These are phyloP conservation scores for Adansonia digitata DNA, from an alignment of 345 rosid genomes.

Conservation along the genomic window DNA sequence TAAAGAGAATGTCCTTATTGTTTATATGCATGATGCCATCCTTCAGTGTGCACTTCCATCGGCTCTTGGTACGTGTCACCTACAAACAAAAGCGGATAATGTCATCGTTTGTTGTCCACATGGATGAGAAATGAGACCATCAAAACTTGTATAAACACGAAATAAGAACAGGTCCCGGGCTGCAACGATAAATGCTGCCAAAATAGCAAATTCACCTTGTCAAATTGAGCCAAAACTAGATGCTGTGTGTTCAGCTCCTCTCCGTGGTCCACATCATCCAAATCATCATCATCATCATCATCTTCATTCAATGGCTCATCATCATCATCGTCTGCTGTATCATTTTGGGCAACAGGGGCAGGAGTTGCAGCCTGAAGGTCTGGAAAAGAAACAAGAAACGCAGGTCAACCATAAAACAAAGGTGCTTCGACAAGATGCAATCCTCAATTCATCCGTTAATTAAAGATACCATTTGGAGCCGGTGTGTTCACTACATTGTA, in stretches of 20 bases:
- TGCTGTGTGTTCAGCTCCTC: slow-evolving; percentile 95
- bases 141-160: neutral
- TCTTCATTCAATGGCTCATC: slow-evolving; percentile 91
- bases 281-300: slow-evolving; percentile 59
- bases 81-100: slow-evolving; percentile 16
- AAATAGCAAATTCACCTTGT: slow-evolving; percentile 59
- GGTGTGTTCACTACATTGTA: slow-evolving; percentile 84
- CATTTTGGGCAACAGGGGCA: slow-evolving; percentile 44
- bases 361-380: slow-evolving; percentile 80
- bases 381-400: slow-evolving; percentile 25
- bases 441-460: neutral
- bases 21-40: slow-evolving; percentile 97
- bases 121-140: neutral
- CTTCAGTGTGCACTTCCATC: slow-evolving; percentile 90
- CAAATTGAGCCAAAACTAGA: slow-evolving; percentile 92
- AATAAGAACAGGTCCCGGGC: neutral
- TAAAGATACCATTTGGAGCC: slow-evolving; percentile 61
- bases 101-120: neutral
- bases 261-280: slow-evolving; percentile 80
- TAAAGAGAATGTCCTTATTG: slow-evolving; percentile 89
- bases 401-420: neutral
- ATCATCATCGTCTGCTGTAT: slow-evolving; percentile 62
- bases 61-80: slow-evolving; percentile 97
- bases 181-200: neutral
- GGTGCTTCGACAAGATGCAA: neutral